A percentile compares a stretch with the other conserved stretches of the same genome.
phyloP scores from a whole-genome alignment of 352 stramenopile genomes.

The Globisporangium apiculatum region DNA sequence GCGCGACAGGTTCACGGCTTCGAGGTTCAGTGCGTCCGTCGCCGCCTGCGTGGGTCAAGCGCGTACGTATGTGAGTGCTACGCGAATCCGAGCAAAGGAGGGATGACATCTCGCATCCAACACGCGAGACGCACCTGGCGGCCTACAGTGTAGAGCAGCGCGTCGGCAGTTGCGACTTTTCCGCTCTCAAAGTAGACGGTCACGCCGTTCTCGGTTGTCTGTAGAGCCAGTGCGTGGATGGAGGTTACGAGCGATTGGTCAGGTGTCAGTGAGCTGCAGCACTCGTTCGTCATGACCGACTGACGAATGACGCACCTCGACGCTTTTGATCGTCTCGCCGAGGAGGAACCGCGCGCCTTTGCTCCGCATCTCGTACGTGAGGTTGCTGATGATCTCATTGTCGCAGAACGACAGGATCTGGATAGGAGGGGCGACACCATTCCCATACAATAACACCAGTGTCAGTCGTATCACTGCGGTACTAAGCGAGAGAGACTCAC shows the following conservation, averaged over 20 bases:
- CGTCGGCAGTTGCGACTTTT: conserved; percentile 65
- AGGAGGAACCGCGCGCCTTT: conserved; percentile 84
- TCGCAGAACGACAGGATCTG: conserved; percentile 84
- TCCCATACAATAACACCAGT: not conserved
- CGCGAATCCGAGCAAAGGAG: too few species aligned
- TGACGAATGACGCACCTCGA: conserved; percentile 31
- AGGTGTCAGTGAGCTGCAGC: too few species aligned
- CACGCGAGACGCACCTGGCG: conserved; percentile 30
- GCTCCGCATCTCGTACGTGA: conserved; percentile 87
- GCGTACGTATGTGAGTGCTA: not conserved
- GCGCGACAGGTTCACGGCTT: conserved; percentile 67
- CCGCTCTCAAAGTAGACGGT: conserved; percentile 71
- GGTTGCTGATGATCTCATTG: conserved; percentile 78
- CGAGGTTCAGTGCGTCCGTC: conserved; percentile 78
- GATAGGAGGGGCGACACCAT: too few species aligned
- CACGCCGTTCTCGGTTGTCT: conserved; percentile 50
- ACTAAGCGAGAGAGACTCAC: not conserved
- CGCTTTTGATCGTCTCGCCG: conserved; percentile 66
- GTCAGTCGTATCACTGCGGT: not conserved
- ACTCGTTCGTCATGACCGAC: not conserved
- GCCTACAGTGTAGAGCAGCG: conserved; percentile 74
- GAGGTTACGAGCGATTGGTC: too few species aligned
- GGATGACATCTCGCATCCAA: not conserved
- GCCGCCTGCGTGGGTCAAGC: conserved; percentile 21
- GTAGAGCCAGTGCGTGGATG: not conserved